Percentiles rank a stretch among this genome's conserved stretches.
Conservation (phyloP, 2,329 filamentous ascomycete species). For the Trichoderma oligosporum region DNA sequence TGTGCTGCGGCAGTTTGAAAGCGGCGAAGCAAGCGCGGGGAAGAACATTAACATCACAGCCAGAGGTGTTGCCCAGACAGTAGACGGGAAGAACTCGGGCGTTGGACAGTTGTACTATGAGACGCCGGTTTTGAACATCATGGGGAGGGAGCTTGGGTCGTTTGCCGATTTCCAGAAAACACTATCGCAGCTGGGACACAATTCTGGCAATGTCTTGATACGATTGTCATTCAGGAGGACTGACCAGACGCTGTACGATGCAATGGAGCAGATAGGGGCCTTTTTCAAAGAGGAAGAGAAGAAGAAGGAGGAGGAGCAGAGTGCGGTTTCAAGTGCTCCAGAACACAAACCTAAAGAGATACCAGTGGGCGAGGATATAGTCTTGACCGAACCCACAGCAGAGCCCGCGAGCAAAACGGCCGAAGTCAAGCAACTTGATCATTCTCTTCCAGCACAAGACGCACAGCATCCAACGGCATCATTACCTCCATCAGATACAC, state of each 20-base stretch:
- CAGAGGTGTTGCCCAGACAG: slow-evolving; percentile 65
- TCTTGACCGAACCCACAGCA: slow-evolving; percentile 25
- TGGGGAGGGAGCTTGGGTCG: slow-evolving; percentile 72
- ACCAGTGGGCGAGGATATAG: slow-evolving; percentile 22
- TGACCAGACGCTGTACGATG: slow-evolving; percentile 75
- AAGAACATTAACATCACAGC: slow-evolving; percentile 76
- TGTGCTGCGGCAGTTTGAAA: slow-evolving; percentile 85
- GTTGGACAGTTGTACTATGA: slow-evolving; percentile 84
- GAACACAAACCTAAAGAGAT: slow-evolving; percentile 14
- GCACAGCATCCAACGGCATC: slow-evolving; percentile 21
- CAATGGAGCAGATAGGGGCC: slow-evolving; percentile 73
- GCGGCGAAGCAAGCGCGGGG: slow-evolving; percentile 59
- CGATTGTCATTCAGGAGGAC: slow-evolving; percentile 73
- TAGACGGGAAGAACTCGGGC: slow-evolving; percentile 48
- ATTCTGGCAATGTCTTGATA: slow-evolving; percentile 75
- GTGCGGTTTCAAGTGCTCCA: not conserved
- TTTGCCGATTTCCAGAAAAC: slow-evolving; percentile 87
- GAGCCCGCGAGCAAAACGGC: slow-evolving; percentile 1
- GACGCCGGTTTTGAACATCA: slow-evolving; percentile 76
- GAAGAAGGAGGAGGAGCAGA: slow-evolving; percentile 20
- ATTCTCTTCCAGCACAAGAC: slow-evolving; percentile 3
- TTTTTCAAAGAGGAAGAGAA: slow-evolving; percentile 61
- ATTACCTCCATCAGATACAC: slow-evolving; percentile 19
- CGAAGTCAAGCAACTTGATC: not conserved
- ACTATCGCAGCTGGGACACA: slow-evolving; percentile 79